phyloP scores from a whole-genome alignment of 2,329 filamentous ascomycete species.

The Domatiomyces globalis region DNA sequence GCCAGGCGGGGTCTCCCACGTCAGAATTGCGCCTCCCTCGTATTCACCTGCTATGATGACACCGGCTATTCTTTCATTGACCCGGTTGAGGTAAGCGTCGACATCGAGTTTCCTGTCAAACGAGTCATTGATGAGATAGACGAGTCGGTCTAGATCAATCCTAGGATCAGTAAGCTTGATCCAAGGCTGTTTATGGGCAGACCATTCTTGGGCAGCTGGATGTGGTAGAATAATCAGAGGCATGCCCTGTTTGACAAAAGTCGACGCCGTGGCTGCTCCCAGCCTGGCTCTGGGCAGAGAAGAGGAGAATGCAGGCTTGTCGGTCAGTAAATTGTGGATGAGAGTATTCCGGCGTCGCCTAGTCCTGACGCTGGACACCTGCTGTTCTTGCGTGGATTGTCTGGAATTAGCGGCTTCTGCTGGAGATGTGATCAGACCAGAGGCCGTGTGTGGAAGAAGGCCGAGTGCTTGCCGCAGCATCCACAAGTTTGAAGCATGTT shows the following conservation, averaged over 20 bases:
- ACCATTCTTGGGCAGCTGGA: constrained; percentile 52
- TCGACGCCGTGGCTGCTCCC: constrained; percentile 39
- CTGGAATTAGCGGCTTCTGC: constrained; percentile 56
- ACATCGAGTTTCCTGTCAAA: constrained; percentile 77
- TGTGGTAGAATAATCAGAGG: constrained; percentile 73
- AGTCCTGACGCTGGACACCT: constrained; percentile 38
- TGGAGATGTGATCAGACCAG: constrained; percentile 78
- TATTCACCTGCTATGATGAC: constrained; percentile 93
- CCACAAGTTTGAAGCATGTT: constrained; percentile 35
- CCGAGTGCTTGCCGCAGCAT: constrained; percentile 57
- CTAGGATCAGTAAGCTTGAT: constrained; percentile 63
- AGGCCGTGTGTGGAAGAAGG: constrained; percentile 69
- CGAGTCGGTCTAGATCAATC: constrained; percentile 69
- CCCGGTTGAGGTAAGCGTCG: constrained; percentile 65
- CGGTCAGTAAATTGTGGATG: constrained; percentile 89
- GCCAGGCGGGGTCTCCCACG: constrained; percentile 69
- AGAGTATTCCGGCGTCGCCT: constrained; percentile 63
- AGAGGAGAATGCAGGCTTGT: constrained; percentile 83
- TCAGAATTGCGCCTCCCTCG: constrained; percentile 86
- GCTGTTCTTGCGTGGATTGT: constrained; percentile 19
- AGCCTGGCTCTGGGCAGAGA: constrained; percentile 66
- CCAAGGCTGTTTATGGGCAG: constrained; percentile 46
- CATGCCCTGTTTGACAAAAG: constrained; percentile 82
- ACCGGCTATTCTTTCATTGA: constrained; percentile 68
- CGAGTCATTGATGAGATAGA: constrained; percentile 83